Conservation (phyloP, 768 basidiomycete species). For the Xerocomus spinulosus region DNA sequence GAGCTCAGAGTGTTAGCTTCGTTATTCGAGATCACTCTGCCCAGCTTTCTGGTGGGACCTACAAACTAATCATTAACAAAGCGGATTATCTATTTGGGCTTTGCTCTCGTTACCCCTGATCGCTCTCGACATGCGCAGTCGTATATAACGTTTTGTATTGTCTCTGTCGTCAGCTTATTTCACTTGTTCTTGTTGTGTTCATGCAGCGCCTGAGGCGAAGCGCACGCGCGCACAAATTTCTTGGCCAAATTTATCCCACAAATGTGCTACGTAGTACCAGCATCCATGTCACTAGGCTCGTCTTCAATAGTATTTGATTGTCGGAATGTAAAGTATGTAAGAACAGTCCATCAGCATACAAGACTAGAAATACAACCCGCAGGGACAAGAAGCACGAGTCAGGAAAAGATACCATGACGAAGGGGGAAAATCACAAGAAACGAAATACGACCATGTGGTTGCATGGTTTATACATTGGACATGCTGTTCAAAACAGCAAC, state of each 20-base stretch:
- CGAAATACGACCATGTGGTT: background rate
- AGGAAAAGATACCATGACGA: background rate
- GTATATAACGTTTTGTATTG: slow-evolving; percentile 34
- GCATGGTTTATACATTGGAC: slow-evolving; percentile 20
- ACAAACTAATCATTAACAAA: slow-evolving; percentile 27
- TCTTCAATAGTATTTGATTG: background rate
- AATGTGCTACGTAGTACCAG: background rate
- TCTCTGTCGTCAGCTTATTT: slow-evolving; percentile 24
- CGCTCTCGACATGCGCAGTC: slow-evolving; percentile 36
- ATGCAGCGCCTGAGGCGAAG: slow-evolving; percentile 4
- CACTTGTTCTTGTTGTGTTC: slow-evolving; percentile 30
- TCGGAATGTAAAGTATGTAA: slow-evolving; percentile 11
- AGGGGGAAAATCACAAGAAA: background rate
- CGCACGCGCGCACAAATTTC: slow-evolving; percentile 10
- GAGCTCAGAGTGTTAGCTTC: slow-evolving; percentile 14
- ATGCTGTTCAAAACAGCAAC: slow-evolving; percentile 23
- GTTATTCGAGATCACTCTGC: slow-evolving; percentile 16
- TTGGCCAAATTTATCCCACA: slow-evolving; percentile 12
- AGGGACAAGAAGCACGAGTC: background rate
- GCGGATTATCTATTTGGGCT: slow-evolving; percentile 31
- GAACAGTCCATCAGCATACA: background rate
- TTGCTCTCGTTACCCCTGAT: slow-evolving; percentile 34
- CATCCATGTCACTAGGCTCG: too few species aligned
- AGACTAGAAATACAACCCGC: slow-evolving; percentile 13
- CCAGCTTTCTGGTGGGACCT: slow-evolving; percentile 14